Evolutionary conservation across 495 filamentous ascomycete genomes (phyloP).

Genomic region (Chaetomidium leptoderma): DNA sequence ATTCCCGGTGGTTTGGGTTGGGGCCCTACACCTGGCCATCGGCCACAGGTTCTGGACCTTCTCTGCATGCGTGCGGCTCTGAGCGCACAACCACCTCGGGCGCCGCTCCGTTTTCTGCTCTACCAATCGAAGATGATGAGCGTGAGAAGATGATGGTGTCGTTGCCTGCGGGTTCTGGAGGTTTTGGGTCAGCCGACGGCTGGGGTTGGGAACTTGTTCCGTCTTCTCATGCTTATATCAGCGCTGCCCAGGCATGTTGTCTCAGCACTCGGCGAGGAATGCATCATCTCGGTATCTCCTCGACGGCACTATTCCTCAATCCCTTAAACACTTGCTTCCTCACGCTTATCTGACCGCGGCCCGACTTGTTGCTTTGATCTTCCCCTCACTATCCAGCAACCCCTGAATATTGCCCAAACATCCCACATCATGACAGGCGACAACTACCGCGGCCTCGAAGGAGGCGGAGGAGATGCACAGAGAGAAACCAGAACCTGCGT

Average conservation of each 20-base stretch:
- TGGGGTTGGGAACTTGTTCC: background rate
- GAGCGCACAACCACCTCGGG: background rate
- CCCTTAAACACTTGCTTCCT: background rate
- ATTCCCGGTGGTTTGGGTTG: conserved; percentile 5
- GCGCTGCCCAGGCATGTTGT: background rate
- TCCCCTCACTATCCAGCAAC: background rate
- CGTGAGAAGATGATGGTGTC: background rate
- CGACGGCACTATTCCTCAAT: background rate
- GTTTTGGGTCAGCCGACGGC: background rate
- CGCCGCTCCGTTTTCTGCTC: background rate
- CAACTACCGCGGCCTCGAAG: conserved; percentile 8
- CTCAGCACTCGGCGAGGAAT: background rate
- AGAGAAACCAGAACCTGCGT: conserved; percentile 1
- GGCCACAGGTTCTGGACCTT: conserved; percentile 1
- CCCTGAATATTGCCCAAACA: no score
- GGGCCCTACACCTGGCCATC: no score
- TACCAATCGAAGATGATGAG: conserved; percentile 1
- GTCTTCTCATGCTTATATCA: background rate
- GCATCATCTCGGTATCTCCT: background rate
- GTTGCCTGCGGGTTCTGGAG: background rate
- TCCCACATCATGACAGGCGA: conserved; percentile 11
- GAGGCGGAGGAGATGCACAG: background rate
- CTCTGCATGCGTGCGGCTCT: conserved; percentile 1
- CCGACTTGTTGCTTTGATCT: background rate
- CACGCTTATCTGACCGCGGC: no score